These are phyloP conservation scores for Phaffia tasmanica DNA, from an alignment of 768 basidiomycete genomes.

Conservation along the genomic window DNA sequence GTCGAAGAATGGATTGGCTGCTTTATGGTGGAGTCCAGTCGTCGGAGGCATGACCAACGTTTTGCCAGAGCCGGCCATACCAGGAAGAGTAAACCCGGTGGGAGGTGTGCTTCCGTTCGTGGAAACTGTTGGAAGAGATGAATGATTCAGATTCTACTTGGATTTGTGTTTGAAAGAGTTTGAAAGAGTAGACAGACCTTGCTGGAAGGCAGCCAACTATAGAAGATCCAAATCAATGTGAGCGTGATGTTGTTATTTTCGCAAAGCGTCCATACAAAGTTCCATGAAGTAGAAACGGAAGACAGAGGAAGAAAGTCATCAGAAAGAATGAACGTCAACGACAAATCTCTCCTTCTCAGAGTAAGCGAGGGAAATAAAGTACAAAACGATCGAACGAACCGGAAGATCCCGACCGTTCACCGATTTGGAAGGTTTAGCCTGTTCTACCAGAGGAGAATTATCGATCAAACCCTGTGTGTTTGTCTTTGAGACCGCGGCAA, in stretches of 20 bases:
- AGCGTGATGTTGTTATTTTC: no score
- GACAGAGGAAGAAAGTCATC: not conserved
- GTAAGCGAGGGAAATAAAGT: no score
- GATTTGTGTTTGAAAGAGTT: not conserved
- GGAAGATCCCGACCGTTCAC: conserved; percentile 25
- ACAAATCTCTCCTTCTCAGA: no score
- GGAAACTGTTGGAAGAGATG: not conserved
- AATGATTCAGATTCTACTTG: not conserved
- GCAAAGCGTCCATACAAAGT: no score
- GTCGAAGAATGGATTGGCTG: conserved; percentile 89
- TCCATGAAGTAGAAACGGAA: no score
- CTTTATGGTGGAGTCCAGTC: conserved; percentile 28
- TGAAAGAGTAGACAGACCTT: conserved; percentile 30
- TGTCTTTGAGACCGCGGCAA: conserved; percentile 50
- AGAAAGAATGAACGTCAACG: not conserved
- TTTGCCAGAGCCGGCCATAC: not conserved
- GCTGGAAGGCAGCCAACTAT: conserved; percentile 38
- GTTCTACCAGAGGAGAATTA: not conserved
- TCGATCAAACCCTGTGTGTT: conserved; percentile 9
- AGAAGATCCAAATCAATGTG: no score
- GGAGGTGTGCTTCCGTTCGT: not conserved
- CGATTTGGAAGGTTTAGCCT: conserved; percentile 1
- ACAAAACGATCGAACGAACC: conserved; percentile 2
- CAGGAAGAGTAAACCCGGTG: not conserved
- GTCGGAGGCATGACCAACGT: not conserved